Evolutionary conservation across 2,329 filamentous ascomycete genomes (phyloP).

Genomic region (Verticillium isaacii): DNA sequence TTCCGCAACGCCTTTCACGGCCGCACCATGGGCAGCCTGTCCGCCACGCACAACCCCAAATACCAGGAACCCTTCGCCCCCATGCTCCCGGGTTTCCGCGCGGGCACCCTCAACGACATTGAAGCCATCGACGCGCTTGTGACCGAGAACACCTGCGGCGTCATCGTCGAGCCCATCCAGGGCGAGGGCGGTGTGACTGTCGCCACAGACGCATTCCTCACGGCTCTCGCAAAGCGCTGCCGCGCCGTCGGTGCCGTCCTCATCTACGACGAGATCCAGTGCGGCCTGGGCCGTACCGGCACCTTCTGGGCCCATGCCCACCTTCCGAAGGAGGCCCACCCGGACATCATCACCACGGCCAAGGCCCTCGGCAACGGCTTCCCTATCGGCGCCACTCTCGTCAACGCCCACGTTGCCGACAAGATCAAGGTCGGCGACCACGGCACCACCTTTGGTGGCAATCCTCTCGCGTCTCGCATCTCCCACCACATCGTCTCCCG

Average conservation of each 20-base stretch:
- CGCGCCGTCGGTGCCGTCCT: constrained; percentile 83
- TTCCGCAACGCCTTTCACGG: constrained; percentile 94
- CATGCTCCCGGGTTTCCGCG: constrained; percentile 90
- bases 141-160: constrained; percentile 82
- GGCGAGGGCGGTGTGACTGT: constrained; percentile 91
- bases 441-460: constrained; percentile 91
- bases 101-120: constrained; percentile 82
- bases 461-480: constrained; percentile 78
- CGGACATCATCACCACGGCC: constrained; percentile 88
- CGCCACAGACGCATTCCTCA: constrained; percentile 76
- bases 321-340: constrained; percentile 75
- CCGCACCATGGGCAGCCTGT: constrained; percentile 89
- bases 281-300: constrained; percentile 83
- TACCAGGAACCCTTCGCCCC: constrained; percentile 94
- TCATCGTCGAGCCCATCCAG: constrained; percentile 96
- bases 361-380: constrained; percentile 97
- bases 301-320: constrained; percentile 81
- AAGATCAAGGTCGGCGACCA: constrained; percentile 67
- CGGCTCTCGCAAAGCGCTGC: constrained; percentile 78
- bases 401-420: constrained; percentile 33
- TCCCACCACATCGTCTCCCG: constrained; percentile 81
- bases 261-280: constrained; percentile 97
- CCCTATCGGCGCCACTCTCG: constrained; percentile 72
- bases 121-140: constrained; percentile 67
- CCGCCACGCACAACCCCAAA: constrained; percentile 96